Evolutionary conservation across 306 rosid genomes (phyloP), one percentile per base, ranked within the genome.

Genomic region (Herpetospermum pedunculosum): DNA sequence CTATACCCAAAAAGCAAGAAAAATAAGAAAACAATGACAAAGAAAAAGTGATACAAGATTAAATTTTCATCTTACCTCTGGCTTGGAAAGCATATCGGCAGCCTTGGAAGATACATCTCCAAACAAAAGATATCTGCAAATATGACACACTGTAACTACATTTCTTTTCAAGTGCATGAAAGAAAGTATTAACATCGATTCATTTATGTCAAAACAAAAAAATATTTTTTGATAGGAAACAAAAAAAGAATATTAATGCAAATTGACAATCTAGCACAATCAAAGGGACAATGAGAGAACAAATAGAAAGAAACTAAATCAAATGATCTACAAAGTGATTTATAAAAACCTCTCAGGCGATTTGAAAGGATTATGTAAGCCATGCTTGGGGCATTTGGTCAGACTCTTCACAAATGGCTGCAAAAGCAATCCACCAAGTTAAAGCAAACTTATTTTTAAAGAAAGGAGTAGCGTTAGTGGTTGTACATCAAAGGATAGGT

Each of bases 341-440:
- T 75, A 80, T 63, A 58, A 82, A 64, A 75, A 94, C 98, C 98
- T 89, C 87, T 94, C 95, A 3, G 98, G 98, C 44, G 88, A 87
- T 87, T 94, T 94, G 79, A 94, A 91, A 10, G 98, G 98, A 79
- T 94, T 94, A 81, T 94, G 98, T 12, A 94, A 78, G 75, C 98
- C 98, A 77, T 91, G 98, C 77, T 94, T 94, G 16, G 98, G 97
- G 75, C 98, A 94, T 81, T 77, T 82, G 80, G 90, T 70, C 86
- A 94, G 87, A 86, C 98, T 91, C 84, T 91, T 80, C 67, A 89
- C 92, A 74, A 86, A 91, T 19, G 98, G 98, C 96, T 91, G 83
- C 83, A 70, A 68, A 75, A 67, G 40, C 63, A 73, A 84, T 76
- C 59, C 76, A 23, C 2, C 29, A 44, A 48, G 16, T 23, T 16